phyloP scores from a whole-genome alignment of 768 basidiomycete genomes.

The Suillus bovinus region DNA sequence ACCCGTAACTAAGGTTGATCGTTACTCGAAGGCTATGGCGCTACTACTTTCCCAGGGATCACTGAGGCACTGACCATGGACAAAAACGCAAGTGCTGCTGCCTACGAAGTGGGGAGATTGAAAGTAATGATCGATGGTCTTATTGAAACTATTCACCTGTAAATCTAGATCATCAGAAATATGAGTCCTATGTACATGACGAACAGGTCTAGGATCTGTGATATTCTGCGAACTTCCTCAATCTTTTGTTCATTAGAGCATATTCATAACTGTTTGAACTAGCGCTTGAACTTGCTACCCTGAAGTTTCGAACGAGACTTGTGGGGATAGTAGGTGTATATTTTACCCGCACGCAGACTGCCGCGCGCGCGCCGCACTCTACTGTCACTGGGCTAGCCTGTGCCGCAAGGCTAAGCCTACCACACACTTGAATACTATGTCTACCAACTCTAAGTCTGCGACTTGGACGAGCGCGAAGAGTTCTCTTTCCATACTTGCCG shows the following conservation, averaged over 20 bases:
- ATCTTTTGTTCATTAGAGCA: not conserved
- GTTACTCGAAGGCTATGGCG: conserved; percentile 61
- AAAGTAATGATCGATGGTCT: conserved; percentile 52
- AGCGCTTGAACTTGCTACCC: not conserved
- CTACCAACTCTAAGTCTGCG: conserved; percentile 6
- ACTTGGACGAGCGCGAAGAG: conserved; percentile 17
- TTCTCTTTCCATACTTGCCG: conserved; percentile 27
- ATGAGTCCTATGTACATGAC: not conserved
- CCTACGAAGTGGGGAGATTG: conserved; percentile 64
- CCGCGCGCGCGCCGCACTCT: not conserved
- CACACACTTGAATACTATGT: not conserved
- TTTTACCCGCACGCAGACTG: not conserved
- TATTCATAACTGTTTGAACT: not conserved
- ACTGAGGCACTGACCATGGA: conserved; percentile 77
- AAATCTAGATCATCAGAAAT: conserved; percentile 10
- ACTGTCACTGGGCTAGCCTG: not conserved
- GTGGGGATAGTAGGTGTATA: no score
- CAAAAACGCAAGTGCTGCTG: conserved; percentile 58
- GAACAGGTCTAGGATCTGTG: not conserved
- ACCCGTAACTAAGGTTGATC: not conserved
- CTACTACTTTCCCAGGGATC: conserved; percentile 79
- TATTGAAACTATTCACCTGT: conserved; percentile 32
- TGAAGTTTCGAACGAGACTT: no score
- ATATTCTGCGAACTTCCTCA: not conserved
- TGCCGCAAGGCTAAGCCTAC: not conserved